phyloP scores from a whole-genome alignment of 345 rosid species.

The Gynandropsis gynandra region DNA sequence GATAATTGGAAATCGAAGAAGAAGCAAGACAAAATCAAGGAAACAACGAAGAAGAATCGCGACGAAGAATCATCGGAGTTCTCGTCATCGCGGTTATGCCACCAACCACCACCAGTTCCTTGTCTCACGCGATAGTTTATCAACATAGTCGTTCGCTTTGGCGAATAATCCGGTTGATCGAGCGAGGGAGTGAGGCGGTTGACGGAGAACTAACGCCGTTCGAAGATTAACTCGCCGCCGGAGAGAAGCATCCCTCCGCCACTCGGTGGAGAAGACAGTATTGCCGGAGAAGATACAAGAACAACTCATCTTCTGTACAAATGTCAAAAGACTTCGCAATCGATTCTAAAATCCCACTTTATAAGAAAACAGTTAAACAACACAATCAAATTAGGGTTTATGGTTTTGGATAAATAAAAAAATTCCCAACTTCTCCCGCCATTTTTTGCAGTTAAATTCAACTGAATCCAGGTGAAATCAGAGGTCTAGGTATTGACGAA shows the following conservation, averaged over 20 bases:
- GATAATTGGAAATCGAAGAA: conserved; percentile 36
- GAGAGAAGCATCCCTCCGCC: conserved; percentile 8
- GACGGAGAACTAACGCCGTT: conserved; percentile 13
- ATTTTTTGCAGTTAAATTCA: conserved; percentile 1
- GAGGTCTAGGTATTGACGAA: not conserved
- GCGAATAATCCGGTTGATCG: conserved; percentile 15
- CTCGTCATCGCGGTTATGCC: conserved; percentile 29
- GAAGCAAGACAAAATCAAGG: conserved; percentile 32
- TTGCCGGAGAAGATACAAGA: conserved; percentile 23
- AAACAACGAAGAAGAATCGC: conserved; percentile 21
- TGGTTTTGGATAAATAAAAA: conserved; percentile 2
- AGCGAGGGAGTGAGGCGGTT: not conserved
- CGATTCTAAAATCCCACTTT: conserved; percentile 10
- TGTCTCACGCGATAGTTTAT: conserved; percentile 9
- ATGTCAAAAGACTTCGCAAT: not conserved
- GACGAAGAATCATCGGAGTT: conserved; percentile 22
- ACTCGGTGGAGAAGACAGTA: conserved; percentile 15
- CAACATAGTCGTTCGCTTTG: conserved; percentile 1
- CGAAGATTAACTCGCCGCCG: conserved; percentile 5
- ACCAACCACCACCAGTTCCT: conserved; percentile 25
- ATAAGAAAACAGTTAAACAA: not conserved
- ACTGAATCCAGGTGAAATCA: conserved; percentile 3
- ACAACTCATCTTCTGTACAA: conserved; percentile 23
- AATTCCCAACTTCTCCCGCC: conserved; percentile 14
- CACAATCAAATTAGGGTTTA: conserved; percentile 21